Evolutionary conservation across 2,329 filamentous ascomycete genomes (phyloP), one percentile per base, ranked within the genome.

Genomic region (Xylariaceae sp.): DNA sequence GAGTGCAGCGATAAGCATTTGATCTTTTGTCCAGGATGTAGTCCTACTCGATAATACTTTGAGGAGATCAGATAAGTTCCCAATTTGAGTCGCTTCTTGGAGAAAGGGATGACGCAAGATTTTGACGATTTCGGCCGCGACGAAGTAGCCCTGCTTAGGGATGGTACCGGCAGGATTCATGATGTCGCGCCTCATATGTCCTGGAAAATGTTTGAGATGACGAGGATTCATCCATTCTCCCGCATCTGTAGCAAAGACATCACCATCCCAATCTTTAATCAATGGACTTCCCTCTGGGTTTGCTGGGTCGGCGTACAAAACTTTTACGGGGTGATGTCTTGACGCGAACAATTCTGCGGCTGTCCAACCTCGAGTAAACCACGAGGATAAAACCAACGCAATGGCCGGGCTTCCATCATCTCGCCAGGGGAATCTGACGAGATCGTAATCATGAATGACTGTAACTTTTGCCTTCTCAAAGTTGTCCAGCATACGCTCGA

Each of bases 341-440:
- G 50, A 47, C n/a, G 41, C 50, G 24, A 53, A 53, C 14, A 54
- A 37, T 21, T 34, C 49, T 26, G 37, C 49, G 4, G 49, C 49
- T 24, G 49, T 53, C 49, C 49, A 53, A 7, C 49, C 49, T 37
- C 40, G 16, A 23, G 49, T 45, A 36, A 53, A 53, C 49, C 40
- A 53, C 12, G 49, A 31, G 19, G 49, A 53, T 23, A 53, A 41
- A 11, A 53, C 39, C 6, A 53, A 24, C 16, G 49, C 49, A 34
- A 53, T 24, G 12, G 49, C 49, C 3, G 49, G 49, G 28, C 28
- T 53, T 11, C 49, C 49, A 29, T 53, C 40, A 14, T 53, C 49
- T 6, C 34, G 40, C 49, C 40, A 53, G 19, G 37, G 34, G 14
- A 33, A 34, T 23, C 29, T 33, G 8, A 37, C 37, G 16, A 53